phyloP scores from a whole-genome alignment of 2,329 filamentous ascomycete species.

The Alternaria panax region DNA sequence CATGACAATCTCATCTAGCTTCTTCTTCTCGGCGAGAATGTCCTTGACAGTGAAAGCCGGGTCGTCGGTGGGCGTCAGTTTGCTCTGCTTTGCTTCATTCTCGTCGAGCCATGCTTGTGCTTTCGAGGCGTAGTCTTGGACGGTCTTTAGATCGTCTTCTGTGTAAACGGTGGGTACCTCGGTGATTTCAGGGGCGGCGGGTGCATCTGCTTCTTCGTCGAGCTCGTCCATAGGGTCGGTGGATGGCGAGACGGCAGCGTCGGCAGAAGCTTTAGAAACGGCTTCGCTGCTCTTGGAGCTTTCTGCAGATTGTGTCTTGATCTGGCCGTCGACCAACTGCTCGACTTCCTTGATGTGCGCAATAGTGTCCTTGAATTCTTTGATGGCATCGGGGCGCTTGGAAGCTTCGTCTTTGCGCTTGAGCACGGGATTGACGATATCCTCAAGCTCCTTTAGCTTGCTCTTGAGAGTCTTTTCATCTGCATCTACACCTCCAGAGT shows the following conservation, averaged over 20 bases:
- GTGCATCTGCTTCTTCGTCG: slow-evolving; percentile 75
- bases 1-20: slow-evolving; percentile 74
- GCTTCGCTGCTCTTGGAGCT: slow-evolving; percentile 48
- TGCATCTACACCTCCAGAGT: slow-evolving; percentile 81
- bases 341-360: slow-evolving; percentile 75
- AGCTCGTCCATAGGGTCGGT: slow-evolving; percentile 70
- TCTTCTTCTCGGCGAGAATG: slow-evolving; percentile 67
- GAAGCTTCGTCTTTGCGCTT: slow-evolving; percentile 75
- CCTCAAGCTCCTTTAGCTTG: slow-evolving; percentile 78
- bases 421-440: slow-evolving; percentile 78
- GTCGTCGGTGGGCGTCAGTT: slow-evolving; percentile 65
- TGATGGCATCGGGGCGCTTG: slow-evolving; percentile 74
- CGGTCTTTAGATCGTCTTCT: slow-evolving; percentile 71
- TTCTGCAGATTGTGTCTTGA: slow-evolving; percentile 71
- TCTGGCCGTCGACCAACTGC: slow-evolving; percentile 72
- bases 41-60: slow-evolving; percentile 78
- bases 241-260: slow-evolving; percentile 54
- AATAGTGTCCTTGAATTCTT: slow-evolving; percentile 73
- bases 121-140: slow-evolving; percentile 69
- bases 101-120: slow-evolving; percentile 77
- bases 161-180: slow-evolving; percentile 67
- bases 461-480: slow-evolving; percentile 75
- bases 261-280: slow-evolving; percentile 53
- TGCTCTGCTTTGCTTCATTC: slow-evolving; percentile 67
- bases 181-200: slow-evolving; percentile 37